These are phyloP conservation scores for Heliosperma pusillum DNA, from an alignment of 148 eudicot species.

Conservation along the genomic window DNA sequence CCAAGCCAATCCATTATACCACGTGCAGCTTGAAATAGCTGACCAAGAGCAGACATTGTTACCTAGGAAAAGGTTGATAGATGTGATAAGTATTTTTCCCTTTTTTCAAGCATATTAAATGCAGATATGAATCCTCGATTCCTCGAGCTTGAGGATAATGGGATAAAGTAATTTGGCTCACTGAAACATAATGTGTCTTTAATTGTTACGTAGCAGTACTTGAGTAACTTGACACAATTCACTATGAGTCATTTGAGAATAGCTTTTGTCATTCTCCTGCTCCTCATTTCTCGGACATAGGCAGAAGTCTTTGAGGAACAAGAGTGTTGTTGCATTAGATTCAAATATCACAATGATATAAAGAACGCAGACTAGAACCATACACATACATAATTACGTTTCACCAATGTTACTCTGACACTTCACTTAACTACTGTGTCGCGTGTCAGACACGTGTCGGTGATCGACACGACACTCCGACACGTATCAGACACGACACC, in stretches of 20 bases:
- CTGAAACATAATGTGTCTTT: not conserved
- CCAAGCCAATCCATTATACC: conserved; percentile 90
- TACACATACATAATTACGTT: too few relatives aligned
- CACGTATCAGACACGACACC: too few relatives aligned
- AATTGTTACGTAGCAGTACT: not conserved
- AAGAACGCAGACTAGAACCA: not conserved
- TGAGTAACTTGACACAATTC: not conserved
- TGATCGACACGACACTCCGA: too few relatives aligned
- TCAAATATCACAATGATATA: not conserved
- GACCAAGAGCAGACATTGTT: conserved; percentile 87
- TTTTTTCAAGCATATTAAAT: too few relatives aligned
- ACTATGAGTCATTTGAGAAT: not conserved
- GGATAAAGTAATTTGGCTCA: not conserved
- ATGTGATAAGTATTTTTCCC: not conserved
- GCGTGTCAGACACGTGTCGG: too few relatives aligned
- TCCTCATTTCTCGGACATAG: not conserved
- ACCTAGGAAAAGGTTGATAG: conserved; percentile 39
- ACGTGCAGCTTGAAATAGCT: conserved; percentile 85
- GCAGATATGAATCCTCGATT: not conserved
- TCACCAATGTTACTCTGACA: too few relatives aligned
- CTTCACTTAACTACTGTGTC: too few relatives aligned
- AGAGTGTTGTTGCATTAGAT: not conserved
- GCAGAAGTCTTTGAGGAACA: not conserved
- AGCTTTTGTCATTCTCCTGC: not conserved
- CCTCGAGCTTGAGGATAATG: not conserved